These are phyloP conservation scores for Metroxylon sagu DNA, from an alignment of 176 grass and related monocot genomes.

Conservation along the genomic window DNA sequence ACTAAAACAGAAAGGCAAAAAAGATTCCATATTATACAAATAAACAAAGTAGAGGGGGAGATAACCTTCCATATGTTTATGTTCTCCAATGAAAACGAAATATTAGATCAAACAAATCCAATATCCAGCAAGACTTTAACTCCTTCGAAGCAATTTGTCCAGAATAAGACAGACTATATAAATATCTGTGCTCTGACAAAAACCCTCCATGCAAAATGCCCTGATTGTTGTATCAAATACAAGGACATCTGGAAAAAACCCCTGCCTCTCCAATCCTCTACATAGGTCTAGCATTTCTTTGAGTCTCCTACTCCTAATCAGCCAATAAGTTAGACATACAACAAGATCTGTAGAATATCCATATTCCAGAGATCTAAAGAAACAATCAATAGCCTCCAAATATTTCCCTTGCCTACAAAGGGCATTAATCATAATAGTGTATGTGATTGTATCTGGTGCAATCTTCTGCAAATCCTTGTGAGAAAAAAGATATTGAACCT, in stretches of 20 bases:
- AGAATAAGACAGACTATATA: constrained; percentile 36
- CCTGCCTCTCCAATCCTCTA: constrained; percentile 22
- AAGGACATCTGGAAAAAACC: constrained; percentile 20
- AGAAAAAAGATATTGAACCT: constrained; percentile 15
- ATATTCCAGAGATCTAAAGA: constrained; percentile 37
- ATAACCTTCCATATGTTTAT: too few species aligned
- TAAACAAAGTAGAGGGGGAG: too few species aligned
- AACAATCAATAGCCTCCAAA: constrained; percentile 30
- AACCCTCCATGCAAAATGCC: constrained; percentile 42
- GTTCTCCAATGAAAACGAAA: too few species aligned
- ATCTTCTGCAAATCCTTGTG: constrained; percentile 34
- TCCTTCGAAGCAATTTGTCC: constrained; percentile 47
- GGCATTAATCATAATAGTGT: constrained; percentile 45
- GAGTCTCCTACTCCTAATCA: constrained; percentile 39
- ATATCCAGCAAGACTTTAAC: constrained; percentile 13
- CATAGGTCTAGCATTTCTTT: constrained; percentile 34
- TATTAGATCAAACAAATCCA: too few species aligned
- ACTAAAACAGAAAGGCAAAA: too few species aligned
- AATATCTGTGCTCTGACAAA: constrained; percentile 36
- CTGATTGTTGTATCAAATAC: constrained; percentile 46
- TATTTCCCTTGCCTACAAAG: constrained; percentile 43
- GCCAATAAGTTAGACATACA: constrained; percentile 37
- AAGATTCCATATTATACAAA: too few species aligned
- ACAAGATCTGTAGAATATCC: constrained; percentile 40
- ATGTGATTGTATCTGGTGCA: constrained; percentile 52